These are phyloP conservation scores for Camelina sativa DNA, from an alignment of 345 rosid species.

Conservation along the genomic window DNA sequence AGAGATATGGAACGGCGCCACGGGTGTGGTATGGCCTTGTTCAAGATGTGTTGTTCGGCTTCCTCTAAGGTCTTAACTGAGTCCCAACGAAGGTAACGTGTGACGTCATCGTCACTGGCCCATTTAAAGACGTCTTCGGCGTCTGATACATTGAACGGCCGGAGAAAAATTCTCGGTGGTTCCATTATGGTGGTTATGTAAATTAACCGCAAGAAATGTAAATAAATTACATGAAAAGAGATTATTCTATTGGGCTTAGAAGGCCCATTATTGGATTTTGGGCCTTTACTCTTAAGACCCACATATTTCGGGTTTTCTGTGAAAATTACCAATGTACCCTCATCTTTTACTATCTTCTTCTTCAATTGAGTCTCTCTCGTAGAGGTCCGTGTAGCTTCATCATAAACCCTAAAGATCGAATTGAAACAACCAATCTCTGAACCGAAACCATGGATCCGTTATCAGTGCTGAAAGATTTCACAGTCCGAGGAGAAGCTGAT, in stretches of 20 bases:
- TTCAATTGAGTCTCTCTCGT: slow-evolving; percentile 7
- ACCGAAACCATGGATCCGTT: slow-evolving; percentile 62
- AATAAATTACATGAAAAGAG: not conserved
- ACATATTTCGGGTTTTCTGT: no score
- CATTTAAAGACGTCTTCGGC: slow-evolving; percentile 37
- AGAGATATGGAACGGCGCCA: slow-evolving; percentile 37
- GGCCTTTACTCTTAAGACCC: not conserved
- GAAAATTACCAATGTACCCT: slow-evolving; percentile 1
- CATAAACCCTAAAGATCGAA: slow-evolving; percentile 29
- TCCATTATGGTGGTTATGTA: slow-evolving; percentile 5
- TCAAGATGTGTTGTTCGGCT: slow-evolving; percentile 31
- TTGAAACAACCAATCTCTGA: not conserved
- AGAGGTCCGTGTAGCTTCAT: slow-evolving; percentile 15
- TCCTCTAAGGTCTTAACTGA: slow-evolving; percentile 32
- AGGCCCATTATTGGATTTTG: not conserved
- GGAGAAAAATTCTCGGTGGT: slow-evolving; percentile 26
- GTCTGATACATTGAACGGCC: slow-evolving; percentile 23
- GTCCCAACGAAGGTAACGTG: slow-evolving; percentile 39
- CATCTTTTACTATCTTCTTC: slow-evolving; percentile 15
- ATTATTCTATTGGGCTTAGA: not conserved
- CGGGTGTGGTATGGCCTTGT: slow-evolving; percentile 35
- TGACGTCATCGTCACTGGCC: slow-evolving; percentile 37
- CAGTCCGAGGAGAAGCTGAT: slow-evolving; percentile 65
- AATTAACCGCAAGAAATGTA: no score
- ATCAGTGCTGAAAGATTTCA: slow-evolving; percentile 77